Evolutionary conservation across 1,284 basidiomycete genomes (phyloP).

Genomic region (Boletus nobilissimus): DNA sequence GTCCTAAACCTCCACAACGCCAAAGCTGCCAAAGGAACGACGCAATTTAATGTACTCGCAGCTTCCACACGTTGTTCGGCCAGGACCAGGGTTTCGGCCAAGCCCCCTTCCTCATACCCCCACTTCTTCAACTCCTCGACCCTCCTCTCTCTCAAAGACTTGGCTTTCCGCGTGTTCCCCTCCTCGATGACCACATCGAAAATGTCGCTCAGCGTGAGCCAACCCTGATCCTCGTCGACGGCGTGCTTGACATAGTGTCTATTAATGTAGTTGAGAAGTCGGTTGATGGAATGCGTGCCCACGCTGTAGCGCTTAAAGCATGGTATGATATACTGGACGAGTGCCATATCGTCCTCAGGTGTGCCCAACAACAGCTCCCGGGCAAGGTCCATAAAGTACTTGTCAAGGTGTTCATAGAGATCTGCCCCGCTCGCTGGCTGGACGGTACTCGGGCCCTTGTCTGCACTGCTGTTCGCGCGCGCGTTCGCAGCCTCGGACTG

Average conservation of each 20-base stretch:
- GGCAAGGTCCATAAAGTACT: constrained; percentile 67
- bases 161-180: constrained; percentile 65
- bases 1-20: constrained; percentile 75
- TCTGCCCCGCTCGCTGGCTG: constrained; percentile 63
- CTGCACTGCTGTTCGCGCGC: constrained; percentile 28
- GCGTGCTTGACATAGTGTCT: constrained; percentile 81
- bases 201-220: constrained; percentile 74
- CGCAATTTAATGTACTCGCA: constrained; percentile 70
- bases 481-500: constrained; percentile 60
- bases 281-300: constrained; percentile 71
- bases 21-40: constrained; percentile 69
- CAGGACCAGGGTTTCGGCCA: constrained; percentile 57
- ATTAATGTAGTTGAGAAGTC: constrained; percentile 81
- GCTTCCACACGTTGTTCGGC: constrained; percentile 79
- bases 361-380: constrained; percentile 69
- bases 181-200: constrained; percentile 67
- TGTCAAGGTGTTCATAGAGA: constrained; percentile 76
- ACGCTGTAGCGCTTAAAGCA: constrained; percentile 74
- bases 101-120: constrained; percentile 67
- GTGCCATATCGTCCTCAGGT: constrained; percentile 70
- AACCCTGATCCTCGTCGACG: constrained; percentile 79
- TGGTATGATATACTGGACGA: constrained; percentile 75
- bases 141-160: constrained; percentile 65
- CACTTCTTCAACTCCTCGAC: constrained; percentile 72
- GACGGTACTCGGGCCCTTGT: constrained; percentile 36